Evolutionary conservation across 1,284 basidiomycete species (phyloP).

Genomic region (Vanrija sp.): DNA sequence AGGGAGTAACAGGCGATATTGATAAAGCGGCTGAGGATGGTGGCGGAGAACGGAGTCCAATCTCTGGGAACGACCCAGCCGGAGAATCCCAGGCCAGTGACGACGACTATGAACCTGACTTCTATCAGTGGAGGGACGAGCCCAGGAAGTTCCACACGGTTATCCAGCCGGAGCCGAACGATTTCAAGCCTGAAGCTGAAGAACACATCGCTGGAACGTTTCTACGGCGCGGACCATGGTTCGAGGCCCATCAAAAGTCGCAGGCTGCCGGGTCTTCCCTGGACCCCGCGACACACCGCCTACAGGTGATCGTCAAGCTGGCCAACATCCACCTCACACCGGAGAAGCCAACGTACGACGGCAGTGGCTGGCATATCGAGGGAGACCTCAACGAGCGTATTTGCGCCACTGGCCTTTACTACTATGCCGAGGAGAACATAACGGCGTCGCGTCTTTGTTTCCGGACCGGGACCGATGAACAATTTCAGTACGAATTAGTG

Average conservation of each 20-base stretch:
- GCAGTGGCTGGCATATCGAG: conserved; percentile 13
- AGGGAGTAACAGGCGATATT: neutral
- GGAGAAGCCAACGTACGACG: conserved; percentile 10
- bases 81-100: neutral
- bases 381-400: conserved; percentile 15
- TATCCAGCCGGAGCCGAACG: neutral
- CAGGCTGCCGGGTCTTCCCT: no score
- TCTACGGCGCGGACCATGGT: no score
- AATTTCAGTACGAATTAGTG: neutral
- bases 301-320: conserved; percentile 16
- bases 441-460: conserved; percentile 7
- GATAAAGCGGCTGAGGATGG: no score
- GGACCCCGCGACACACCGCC: neutral
- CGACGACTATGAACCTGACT: no score
- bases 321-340: conserved; percentile 17
- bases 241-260: no score
- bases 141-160: no score
- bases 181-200: neutral
- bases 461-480: neutral
- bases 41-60: no score
- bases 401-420: conserved; percentile 11
- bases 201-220: neutral
- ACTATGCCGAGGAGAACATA: conserved; percentile 16
- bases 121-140: no score
- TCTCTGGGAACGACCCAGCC: neutral